Base-by-base conservation (phyloP, 345 rosid genomes). In the Gossypium turneri region DNA sequence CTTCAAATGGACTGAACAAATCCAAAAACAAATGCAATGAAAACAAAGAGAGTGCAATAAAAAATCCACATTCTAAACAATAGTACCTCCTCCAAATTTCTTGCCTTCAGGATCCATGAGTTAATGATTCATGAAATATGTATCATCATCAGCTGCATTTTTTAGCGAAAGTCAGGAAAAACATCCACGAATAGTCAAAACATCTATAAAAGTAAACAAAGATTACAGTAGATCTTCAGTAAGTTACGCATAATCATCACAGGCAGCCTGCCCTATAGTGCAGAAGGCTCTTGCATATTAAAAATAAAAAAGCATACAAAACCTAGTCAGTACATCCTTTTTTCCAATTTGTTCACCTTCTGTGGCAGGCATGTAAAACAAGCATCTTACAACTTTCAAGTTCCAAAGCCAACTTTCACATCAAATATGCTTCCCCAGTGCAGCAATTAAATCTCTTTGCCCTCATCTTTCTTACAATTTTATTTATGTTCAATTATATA, bases 81-180 rank as follows among this genome's bases (percentile, higher is more conserved):
- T 62, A 76, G 64, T 84, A 89, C 95, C 95, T 79, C 82, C 80
- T 81, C 93, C 95, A 77, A 86, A 90, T 60, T 85, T 88, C 83
- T 86, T 88, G 82, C 79, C 82, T 76, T 90, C 91, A 64, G 80
- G 77, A 82, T 90, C 93, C 95, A 90, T 90, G 74, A 58, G 67
- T 83, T 81, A 83, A 74, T 71, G 69, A 78, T 67, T 76, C 73
- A 38, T 48, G 56, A 71, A 72, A 64, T 25, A 72, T 4, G 71
- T 75, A 79, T 41, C 81, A 83, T 80, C 71, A 63, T 74, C 76
- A 82, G 66, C 91, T 88, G 88, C 79, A 79, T 74, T 67, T 73
- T 57, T n/a, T 19, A 34, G 61, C 44, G n/a, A 34, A 38, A 17
- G 50, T 44, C 20, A 53, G 43, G 50, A 12, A 52, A 57, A 73